Evolutionary conservation across 106 monocot genomes (phyloP).

Genomic region (Hemerocallis citrina): DNA sequence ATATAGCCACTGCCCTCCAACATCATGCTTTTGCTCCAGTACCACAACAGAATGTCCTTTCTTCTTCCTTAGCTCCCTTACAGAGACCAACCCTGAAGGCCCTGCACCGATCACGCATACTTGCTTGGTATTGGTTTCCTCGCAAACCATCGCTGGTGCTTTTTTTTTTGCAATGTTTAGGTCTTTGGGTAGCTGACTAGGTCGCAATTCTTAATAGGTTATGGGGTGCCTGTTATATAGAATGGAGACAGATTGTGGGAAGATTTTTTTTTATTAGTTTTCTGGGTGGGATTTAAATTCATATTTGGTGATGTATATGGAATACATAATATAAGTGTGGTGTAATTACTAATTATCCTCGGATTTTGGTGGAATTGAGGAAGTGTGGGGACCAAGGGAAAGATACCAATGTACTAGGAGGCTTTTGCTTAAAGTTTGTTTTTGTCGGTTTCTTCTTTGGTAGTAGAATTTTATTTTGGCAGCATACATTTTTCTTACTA

Average conservation of each 20-base stretch:
- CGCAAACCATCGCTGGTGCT: constrained; percentile 23
- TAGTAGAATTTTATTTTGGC: neutral
- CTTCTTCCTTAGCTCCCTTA: constrained; percentile 55
- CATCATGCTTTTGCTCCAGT: constrained; percentile 44
- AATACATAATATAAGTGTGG: too few relatives aligned
- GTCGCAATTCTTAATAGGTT: constrained; percentile 1
- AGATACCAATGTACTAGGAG: too few relatives aligned
- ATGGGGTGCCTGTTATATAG: neutral
- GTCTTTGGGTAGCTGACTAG: neutral
- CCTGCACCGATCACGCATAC: constrained; percentile 72
- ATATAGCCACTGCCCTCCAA: constrained; percentile 73
- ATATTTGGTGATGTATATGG: too few relatives aligned
- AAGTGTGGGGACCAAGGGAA: too few relatives aligned
- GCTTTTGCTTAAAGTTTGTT: too few relatives aligned
- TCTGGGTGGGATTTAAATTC: too few relatives aligned
- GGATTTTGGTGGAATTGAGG: too few relatives aligned
- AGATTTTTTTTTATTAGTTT: neutral
- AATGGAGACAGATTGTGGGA: neutral
- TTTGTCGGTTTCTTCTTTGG: neutral
- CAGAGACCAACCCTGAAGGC: constrained; percentile 49
- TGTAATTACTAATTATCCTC: too few relatives aligned
- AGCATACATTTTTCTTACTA: neutral
- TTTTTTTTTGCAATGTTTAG: neutral
- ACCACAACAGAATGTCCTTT: constrained; percentile 38
- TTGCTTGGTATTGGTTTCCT: constrained; percentile 15